Evolutionary conservation across 148 eudicot species (phyloP).

Genomic region (Simmondsia chinensis): DNA sequence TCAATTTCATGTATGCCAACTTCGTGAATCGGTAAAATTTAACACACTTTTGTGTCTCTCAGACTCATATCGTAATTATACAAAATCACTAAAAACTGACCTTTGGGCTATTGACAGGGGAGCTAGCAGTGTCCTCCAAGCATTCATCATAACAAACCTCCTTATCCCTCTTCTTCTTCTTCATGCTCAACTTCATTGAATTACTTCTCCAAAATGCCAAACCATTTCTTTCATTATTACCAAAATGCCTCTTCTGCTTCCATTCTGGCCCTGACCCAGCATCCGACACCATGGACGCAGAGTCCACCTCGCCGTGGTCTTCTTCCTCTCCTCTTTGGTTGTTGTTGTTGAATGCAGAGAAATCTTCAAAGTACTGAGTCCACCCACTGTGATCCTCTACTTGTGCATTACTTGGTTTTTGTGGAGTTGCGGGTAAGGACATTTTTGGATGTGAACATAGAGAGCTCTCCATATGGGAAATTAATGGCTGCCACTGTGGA

Average conservation of each 20-base stretch:
- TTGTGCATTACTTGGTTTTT: no score
- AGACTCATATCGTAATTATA: no score
- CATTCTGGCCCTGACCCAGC: slow-evolving; percentile 48
- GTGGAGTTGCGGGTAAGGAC: no score
- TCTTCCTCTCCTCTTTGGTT: background rate
- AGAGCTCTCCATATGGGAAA: no score
- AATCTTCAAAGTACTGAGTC: slow-evolving; percentile 63
- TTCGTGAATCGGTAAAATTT: no score
- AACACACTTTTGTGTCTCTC: no score
- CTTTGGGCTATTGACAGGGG: slow-evolving; percentile 83
- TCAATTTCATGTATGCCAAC: no score
- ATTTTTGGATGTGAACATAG: no score
- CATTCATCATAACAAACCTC: slow-evolving; percentile 40
- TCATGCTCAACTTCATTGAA: slow-evolving; percentile 30
- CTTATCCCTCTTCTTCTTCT: slow-evolving; percentile 19
- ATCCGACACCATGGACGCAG: slow-evolving; percentile 49
- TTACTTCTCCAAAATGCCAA: slow-evolving; percentile 1
- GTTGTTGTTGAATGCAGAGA: slow-evolving; percentile 12
- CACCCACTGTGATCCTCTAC: slow-evolving; percentile 54
- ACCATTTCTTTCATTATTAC: background rate
- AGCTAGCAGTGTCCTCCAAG: slow-evolving; percentile 82
- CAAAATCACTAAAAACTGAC: no score
- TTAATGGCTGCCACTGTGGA: no score
- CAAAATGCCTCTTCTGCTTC: slow-evolving; percentile 19
- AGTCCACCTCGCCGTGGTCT: slow-evolving; percentile 5